Conservation (phyloP, 306 rosid species). For the Clitoria ternatea region DNA sequence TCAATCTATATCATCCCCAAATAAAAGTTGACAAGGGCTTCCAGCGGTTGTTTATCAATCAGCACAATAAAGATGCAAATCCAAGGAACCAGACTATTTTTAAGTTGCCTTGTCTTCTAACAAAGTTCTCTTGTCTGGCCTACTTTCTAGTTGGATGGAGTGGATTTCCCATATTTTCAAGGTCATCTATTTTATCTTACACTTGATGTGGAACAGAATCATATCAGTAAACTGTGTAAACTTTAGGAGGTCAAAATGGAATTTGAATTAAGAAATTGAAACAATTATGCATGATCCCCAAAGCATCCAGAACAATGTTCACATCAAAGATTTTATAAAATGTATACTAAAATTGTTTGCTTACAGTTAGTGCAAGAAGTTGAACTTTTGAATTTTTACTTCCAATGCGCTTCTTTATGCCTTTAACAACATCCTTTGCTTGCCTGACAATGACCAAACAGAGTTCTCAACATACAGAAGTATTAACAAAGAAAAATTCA, state of each 20-base stretch:
- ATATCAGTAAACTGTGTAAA: not conserved
- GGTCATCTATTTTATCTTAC: not conserved
- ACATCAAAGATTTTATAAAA: not conserved
- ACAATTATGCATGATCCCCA: not conserved
- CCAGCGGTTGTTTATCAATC: not conserved
- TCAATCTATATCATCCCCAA: no score
- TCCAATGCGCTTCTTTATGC: conserved; percentile 88
- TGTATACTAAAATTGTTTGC: not conserved
- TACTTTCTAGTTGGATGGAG: conserved; percentile 2
- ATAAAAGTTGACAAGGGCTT: not conserved
- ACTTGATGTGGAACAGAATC: not conserved
- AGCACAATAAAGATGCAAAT: no score
- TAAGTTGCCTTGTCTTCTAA: not conserved
- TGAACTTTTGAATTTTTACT: conserved; percentile 90
- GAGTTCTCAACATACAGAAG: conserved; percentile 3
- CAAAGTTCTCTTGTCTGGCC: not conserved
- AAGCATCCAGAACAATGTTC: not conserved
- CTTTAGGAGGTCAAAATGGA: conserved; percentile 2
- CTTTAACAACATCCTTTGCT: conserved; percentile 89
- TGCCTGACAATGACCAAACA: conserved; percentile 56
- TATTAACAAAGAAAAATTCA: not conserved
- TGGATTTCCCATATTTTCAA: not conserved
- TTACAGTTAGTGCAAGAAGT: conserved; percentile 92
- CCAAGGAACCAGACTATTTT: not conserved
- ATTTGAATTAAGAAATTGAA: not conserved